phyloP scores from a whole-genome alignment of 108 stramenopile genomes.

The Cyclostephanos invisitatus region DNA sequence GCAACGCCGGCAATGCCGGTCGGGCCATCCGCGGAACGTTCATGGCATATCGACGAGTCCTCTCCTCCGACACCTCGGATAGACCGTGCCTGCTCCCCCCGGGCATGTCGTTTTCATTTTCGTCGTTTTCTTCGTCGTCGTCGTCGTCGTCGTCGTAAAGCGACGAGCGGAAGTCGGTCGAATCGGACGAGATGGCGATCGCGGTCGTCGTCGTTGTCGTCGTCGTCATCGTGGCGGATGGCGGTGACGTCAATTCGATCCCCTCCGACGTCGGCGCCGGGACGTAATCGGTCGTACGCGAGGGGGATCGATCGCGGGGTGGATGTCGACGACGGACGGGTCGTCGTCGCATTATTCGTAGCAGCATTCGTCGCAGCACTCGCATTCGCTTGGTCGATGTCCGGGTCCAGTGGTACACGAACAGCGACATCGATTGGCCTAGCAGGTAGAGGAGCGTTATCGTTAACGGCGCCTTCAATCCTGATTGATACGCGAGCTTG shows the following conservation, averaged over 20 bases:
- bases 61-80: slow-evolving; percentile 7
- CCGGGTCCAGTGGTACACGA: slow-evolving; percentile 25
- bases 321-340: not conserved
- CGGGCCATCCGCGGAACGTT: slow-evolving; percentile 16
- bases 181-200: not conserved
- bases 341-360: not conserved
- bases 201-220: not conserved
- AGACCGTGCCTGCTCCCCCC: slow-evolving; percentile 21
- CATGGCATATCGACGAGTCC: not conserved
- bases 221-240: not conserved
- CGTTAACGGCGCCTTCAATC: slow-evolving; percentile 31
- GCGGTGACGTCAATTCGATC: not conserved
- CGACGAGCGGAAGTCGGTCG: not conserved
- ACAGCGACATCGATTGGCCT: slow-evolving; percentile 38
- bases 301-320: not conserved
- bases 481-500: slow-evolving; percentile 43
- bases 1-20: slow-evolving; percentile 32
- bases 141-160: not conserved
- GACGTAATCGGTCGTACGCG: too few species aligned
- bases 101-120: slow-evolving; percentile 2
- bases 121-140: not conserved
- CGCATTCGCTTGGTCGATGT: not conserved
- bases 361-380: not conserved
- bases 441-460: slow-evolving; percentile 33
- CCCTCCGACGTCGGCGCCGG: too few species aligned